These are phyloP conservation scores for Trichothecium sympodiale DNA, from an alignment of 2,329 filamentous ascomycete genomes.

Conservation along the genomic window DNA sequence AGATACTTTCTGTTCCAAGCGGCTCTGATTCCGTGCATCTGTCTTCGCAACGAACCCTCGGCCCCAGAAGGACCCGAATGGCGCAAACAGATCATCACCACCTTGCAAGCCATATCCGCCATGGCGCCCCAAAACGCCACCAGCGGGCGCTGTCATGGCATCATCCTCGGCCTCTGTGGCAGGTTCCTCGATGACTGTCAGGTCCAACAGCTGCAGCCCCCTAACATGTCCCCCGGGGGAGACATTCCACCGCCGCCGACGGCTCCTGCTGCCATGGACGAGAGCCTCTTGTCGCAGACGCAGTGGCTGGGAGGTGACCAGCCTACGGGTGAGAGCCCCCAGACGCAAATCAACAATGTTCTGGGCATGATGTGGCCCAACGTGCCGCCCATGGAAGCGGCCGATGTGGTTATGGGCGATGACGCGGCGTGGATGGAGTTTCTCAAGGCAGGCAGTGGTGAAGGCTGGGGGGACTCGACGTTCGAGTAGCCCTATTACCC, in stretches of 20 bases:
- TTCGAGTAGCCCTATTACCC: too few species aligned
- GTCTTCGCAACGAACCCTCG: conserved; percentile 29
- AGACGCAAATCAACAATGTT: conserved; percentile 30
- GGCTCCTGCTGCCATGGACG: too few species aligned
- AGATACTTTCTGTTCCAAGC: conserved; percentile 23
- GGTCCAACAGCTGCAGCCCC: conserved; percentile 1
- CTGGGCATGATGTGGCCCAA: conserved; percentile 36
- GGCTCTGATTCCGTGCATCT: conserved; percentile 34
- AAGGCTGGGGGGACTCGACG: conserved; percentile 4
- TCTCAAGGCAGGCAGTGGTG: conserved; percentile 10
- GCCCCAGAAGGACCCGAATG: conserved; percentile 24
- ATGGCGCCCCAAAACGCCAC: conserved; percentile 27
- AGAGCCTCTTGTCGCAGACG: not conserved
- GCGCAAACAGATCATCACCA: conserved; percentile 26
- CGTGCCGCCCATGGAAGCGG: conserved; percentile 21
- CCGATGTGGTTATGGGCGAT: conserved; percentile 25
- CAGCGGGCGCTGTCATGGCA: conserved; percentile 27
- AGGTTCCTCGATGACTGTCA: conserved; percentile 15
- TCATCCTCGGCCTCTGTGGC: conserved; percentile 29
- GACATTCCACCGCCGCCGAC: not conserved
- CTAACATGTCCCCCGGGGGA: conserved; percentile 3
- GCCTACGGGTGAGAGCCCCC: conserved; percentile 24
- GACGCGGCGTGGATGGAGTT: conserved; percentile 25
- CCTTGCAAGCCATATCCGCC: conserved; percentile 23
- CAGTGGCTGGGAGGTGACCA: conserved; percentile 5